Evolutionary conservation across 108 stramenopile genomes (phyloP), one percentile per base, ranked within the genome.

Genomic region (Craspedostauros australis): DNA sequence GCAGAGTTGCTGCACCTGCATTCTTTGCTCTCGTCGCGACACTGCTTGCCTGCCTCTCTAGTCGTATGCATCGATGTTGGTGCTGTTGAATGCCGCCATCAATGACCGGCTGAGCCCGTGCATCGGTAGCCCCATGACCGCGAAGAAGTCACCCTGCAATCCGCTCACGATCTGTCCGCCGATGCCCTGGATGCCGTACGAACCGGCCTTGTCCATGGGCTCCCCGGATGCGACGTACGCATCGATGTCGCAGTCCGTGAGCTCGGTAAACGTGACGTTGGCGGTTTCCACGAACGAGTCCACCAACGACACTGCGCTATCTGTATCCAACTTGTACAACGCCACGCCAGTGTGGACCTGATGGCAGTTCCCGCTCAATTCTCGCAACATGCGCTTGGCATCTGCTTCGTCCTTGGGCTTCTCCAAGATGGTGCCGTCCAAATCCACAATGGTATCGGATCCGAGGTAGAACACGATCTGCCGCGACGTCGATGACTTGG

Each of bases 121-220:
- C 84, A 98, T 86, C 3, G 95, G 95, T 26, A 98, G 60, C 15
- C 97, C 97, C 93, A 95, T 95, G 1, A 98, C 69, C 63, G 77
- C 82, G 50, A 77, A 81, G 55, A 83, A 87, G 34, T 57, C 52
- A 34, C 66, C 57, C 1, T 42, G 36, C 21, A 64, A 49, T 4
- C 14, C 18, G 6, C 22, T 30, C 16, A 64, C 63, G 18, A 64
- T 29, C 26, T 64, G 63, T 8, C 63, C 63, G 9, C 63, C 63
- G 4, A 64, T 52, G 2, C 95, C 95, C 56, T 98, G 97, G 41
- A 98, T 98, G 5, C 97, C 97, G 68, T 96, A 98, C 5, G 73
- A 60, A 3, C 96, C 97, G 8, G 97, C 89, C 62, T 98, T 98
- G 63, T 98, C 97, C 73, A 95, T 82, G 14, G 95, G 95, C 58